Evolutionary conservation across 352 stramenopile species (phyloP), one percentile per base, ranked within the genome.

Genomic region (Pythium inflatum): DNA sequence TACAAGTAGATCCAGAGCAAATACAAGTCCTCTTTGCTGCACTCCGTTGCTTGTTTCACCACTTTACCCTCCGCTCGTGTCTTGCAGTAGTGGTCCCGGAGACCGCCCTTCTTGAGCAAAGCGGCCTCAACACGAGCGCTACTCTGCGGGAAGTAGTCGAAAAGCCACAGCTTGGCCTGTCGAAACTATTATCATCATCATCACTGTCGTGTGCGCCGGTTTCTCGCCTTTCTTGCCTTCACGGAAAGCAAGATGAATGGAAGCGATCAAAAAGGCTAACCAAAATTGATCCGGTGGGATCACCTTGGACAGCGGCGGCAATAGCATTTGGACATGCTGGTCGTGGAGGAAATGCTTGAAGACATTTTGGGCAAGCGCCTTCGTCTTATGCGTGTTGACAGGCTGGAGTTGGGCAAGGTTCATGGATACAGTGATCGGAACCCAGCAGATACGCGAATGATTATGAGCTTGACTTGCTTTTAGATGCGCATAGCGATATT

Each of bases 11-110:
- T 18, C 28, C 69, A 66, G 41, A 76, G 38, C 20, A 33, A 43
- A 30, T 53, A 11, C 38, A 76, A 43, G 53, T 77, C 50, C 5
- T 63, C 43, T 34, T 82, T 81, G 5, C 60, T 75, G 62, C 74
- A 86, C n/a, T 48, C 68, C 14, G 13, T 59, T 16, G 71, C 68
- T 61, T 83, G 76, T 22, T 80, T 79, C 18, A 78, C 53, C 5
- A 80, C 68, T 2, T 16, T 51, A n/a, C 51, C 41, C 5, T n/a
- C 41, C 11, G 53, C 27, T 3, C 62, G 41, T 12, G 22, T 70
- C 31, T 50, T 57, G 53, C 62, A 58, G 38, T 58, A 70, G 1
- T 51, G 38, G 18, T 63, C 62, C 0, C 62, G 41, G 8, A 69
- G 28, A 27, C 53, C 18, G 18, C 51, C 46, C 13, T 70, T 57